Evolutionary conservation across 148 eudicot genomes (phyloP), one percentile per base, ranked within the genome.

Genomic region (Camellia sinensis): DNA sequence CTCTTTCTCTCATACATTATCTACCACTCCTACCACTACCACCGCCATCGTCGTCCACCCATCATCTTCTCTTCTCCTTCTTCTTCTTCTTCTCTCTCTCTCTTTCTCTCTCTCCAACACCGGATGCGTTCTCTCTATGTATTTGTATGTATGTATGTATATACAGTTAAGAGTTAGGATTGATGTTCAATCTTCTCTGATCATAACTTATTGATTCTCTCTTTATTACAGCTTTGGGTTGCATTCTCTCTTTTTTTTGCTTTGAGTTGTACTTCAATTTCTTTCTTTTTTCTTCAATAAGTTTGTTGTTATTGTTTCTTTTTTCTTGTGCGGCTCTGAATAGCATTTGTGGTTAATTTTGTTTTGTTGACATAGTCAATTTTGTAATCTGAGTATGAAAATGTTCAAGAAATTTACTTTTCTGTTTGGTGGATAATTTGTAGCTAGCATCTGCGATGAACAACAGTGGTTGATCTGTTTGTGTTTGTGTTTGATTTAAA

Each of bases 331-430:
- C 37, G 37, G 37, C 14, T 13, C 44, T 67, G 71, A 41, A 12
- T 17, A 41, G 44, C 48, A 41, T 37, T 67, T 67, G 10, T 45
- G 9, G n/a, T 17, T 68, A 52, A 68, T 68, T 68, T 44, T 68
- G 52, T 68, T 68, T 12, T 9, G 7, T 43, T 43, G 52, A 69
- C 53, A 2, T 69, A 43, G 3, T 70, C 22, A 70, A 46, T 8
- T 61, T 64, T 77, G 18, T 65, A 65, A 17, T 65, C 22, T 52
- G 62, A 77, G 59, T 62, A 65, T 15, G 46, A 59, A 46, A 77
- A 62, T 50, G 59, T 77, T 65, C 14, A 29, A 9, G 61, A 29
- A 37, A 50, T 19, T 65, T 22, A 41, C 2, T 46, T 65, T 65
- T 65, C 17, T 29, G 43, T 66, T 76, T 45, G 45, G 21, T 17